Percentiles rank a stretch among this genome's conserved stretches.
phyloP scores from a whole-genome alignment of 2,329 filamentous ascomycete genomes.

The Scedosporium boydii region DNA sequence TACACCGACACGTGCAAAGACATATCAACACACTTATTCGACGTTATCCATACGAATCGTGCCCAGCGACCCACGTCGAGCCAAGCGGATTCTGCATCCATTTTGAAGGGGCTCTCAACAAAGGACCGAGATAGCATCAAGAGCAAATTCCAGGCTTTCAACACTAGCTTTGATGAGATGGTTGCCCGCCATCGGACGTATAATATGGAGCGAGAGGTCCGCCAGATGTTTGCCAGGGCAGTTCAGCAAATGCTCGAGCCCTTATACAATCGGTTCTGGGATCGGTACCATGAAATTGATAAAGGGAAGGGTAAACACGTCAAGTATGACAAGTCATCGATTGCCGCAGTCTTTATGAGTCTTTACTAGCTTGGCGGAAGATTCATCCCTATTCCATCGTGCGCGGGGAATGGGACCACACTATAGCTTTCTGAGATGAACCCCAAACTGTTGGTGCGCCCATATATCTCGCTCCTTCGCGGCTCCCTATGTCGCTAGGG shows the following conservation, averaged over 20 bases:
- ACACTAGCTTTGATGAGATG: constrained; percentile 81
- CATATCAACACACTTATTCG: constrained; percentile 72
- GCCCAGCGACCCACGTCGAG: constrained; percentile 62
- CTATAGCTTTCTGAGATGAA: not conserved
- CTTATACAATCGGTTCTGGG: constrained; percentile 90
- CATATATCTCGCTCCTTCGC: too few species aligned
- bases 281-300: constrained; percentile 93
- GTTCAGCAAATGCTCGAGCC: constrained; percentile 89
- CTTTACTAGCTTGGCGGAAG: constrained; percentile 17
- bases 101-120: constrained; percentile 72
- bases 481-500: too few species aligned
- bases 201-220: constrained; percentile 85
- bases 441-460: too few species aligned
- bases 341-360: constrained; percentile 56
- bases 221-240: constrained; percentile 68
- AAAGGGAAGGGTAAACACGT: constrained; percentile 98
- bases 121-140: constrained; percentile 97
- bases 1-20: constrained; percentile 89
- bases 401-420: not conserved
- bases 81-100: constrained; percentile 69
- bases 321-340: constrained; percentile 84
- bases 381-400: not conserved
- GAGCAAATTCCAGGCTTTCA: constrained; percentile 89
- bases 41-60: constrained; percentile 85
- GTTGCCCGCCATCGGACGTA: constrained; percentile 72